Evolutionary conservation across 2,329 filamentous ascomycete species (phyloP), one percentile per base, ranked within the genome.

Genomic region (Mycosphaerella arachidis): DNA sequence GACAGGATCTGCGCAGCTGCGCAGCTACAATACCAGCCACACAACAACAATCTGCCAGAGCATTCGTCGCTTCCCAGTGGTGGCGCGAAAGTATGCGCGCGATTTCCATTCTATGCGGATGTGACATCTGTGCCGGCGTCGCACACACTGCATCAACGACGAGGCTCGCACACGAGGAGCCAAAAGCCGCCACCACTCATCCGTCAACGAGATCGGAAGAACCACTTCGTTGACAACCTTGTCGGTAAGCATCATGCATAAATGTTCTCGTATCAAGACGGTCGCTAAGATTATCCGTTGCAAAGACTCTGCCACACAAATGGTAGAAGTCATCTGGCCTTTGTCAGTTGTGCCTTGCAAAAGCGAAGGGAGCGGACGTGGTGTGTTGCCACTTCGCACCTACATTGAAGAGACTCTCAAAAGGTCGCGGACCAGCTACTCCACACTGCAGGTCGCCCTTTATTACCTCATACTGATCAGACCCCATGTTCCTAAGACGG

Each of bases 401-500:
- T 99, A 97, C 74, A 97, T 99, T 70, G 92, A 97, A 77, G 94
- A 97, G 81, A 97, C 94, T 20, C 82, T 99, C 66, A 90, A 92
- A 68, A 87, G 94, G 70, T 99, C 94, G 62, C 88, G 93, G 70
- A 96, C 94, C 48, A 97, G 92, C 79, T 99, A 97, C 79, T 97
- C 93, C 60, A 99, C 94, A 31, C 81, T 99, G 57, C 94, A 97
- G 77, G 94, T 99, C 62, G 93, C 94, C 29, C 81, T 99, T 63
- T 99, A 97, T 76, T 99, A 99, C 74, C 79, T 99, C 71, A 88
- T 99, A 71, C 83, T 97, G 68, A 92, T 99, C 75, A 96, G 95
- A 79, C 85, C 90, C 24, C 90, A 92, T 76, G 86, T 99, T 56
- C 92, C 92, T 13, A 86, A 84, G 66, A 84, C 85, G 68, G 89